phyloP scores from a whole-genome alignment of 805 yeast species.

The Teunomyces kruisii region DNA sequence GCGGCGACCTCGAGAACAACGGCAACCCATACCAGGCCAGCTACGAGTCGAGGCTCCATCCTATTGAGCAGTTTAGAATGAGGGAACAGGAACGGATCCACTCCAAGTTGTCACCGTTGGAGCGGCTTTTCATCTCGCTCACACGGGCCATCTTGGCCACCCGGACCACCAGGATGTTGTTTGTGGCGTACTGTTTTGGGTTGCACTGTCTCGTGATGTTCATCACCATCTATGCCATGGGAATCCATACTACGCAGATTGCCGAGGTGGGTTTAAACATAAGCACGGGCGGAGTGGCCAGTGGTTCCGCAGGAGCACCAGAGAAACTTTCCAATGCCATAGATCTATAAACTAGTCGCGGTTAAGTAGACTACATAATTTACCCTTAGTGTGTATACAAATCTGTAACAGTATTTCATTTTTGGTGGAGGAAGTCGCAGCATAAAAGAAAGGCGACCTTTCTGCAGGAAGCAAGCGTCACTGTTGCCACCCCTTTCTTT shows the following conservation, averaged over 20 bases:
- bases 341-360: neutral
- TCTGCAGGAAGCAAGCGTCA: neutral
- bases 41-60: constrained; percentile 79
- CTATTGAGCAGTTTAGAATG: constrained; percentile 78
- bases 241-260: constrained; percentile 43
- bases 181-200: constrained; percentile 70
- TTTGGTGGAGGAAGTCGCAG: too few species aligned
- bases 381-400: too few species aligned
- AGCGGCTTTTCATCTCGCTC: constrained; percentile 69
- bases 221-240: constrained; percentile 56
- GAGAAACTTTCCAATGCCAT: constrained; percentile 3
- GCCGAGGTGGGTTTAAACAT: constrained; percentile 45
- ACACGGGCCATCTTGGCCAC: constrained; percentile 77
- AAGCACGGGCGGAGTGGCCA: constrained; percentile 42
- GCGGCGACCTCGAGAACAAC: constrained; percentile 52
- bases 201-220: constrained; percentile 73
- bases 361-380: too few species aligned
- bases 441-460: neutral
- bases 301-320: constrained; percentile 12
- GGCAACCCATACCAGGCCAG: constrained; percentile 47
- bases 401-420: too few species aligned
- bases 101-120: constrained; percentile 72
- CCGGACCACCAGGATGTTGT: constrained; percentile 66
- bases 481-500: constrained; percentile 3
- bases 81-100: constrained; percentile 74